Conservation (phyloP, 345 rosid genomes). For the Rubroshorea leprosula region DNA sequence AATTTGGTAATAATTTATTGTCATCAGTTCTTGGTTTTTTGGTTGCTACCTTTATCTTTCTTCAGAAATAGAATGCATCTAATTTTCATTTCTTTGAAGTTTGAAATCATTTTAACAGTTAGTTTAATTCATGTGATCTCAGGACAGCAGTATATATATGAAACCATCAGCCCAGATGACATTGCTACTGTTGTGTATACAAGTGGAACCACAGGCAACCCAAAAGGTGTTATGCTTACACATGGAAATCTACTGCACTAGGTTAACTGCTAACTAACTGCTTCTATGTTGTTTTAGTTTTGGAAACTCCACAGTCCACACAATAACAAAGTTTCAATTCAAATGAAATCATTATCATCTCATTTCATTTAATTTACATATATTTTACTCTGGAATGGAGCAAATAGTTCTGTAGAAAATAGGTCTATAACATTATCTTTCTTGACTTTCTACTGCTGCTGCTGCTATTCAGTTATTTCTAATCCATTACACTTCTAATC, state of each 20-base stretch:
- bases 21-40: neutral
- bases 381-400: neutral
- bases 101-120: neutral
- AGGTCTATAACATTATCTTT: no score
- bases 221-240: conserved; percentile 97
- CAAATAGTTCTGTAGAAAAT: no score
- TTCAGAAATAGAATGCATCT: neutral
- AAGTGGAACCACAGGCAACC: conserved; percentile 95
- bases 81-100: no score
- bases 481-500: no score
- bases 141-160: conserved; percentile 49
- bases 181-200: conserved; percentile 80
- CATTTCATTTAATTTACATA: conserved; percentile 5
- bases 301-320: neutral
- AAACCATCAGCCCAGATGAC: conserved; percentile 63
- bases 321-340: no score
- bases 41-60: neutral
- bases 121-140: conserved; percentile 22
- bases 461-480: no score
- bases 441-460: no score
- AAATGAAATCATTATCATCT: neutral
- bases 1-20: neutral
- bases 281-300: conserved; percentile 7
- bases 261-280: conserved; percentile 39
- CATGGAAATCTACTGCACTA: conserved; percentile 89